A percentile compares a stretch with the other conserved stretches of the same genome.
These are phyloP conservation scores for Fragaria iinumae DNA, from an alignment of 306 rosid species.

Conservation along the genomic window DNA sequence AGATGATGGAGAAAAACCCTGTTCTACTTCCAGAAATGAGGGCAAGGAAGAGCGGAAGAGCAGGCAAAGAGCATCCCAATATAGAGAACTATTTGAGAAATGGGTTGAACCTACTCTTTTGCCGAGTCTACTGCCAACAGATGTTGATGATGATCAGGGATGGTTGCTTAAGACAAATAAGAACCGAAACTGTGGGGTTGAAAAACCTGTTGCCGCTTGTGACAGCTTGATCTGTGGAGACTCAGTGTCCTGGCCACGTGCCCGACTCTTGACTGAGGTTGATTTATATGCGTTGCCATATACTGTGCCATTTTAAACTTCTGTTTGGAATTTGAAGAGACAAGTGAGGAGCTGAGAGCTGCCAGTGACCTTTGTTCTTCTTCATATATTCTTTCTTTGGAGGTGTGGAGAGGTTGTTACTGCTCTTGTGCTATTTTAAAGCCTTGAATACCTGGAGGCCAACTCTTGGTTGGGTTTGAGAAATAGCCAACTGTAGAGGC, in stretches of 20 bases:
- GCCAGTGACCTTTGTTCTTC: slow-evolving; percentile 13
- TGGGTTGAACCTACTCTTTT: slow-evolving; percentile 23
- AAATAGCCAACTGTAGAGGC: background rate
- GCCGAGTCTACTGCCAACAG: background rate
- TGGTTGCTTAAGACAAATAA: slow-evolving; percentile 15
- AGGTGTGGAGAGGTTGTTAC: background rate
- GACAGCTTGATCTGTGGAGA: background rate
- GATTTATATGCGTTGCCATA: slow-evolving; percentile 27
- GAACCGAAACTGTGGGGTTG: slow-evolving; percentile 2
- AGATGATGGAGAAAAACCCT: background rate
- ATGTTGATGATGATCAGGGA: slow-evolving; percentile 16
- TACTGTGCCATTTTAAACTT: slow-evolving; percentile 18
- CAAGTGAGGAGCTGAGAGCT: slow-evolving; percentile 21
- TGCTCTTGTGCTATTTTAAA: background rate
- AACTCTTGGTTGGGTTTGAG: background rate
- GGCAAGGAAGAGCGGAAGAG: slow-evolving; percentile 10
- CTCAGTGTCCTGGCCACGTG: slow-evolving; percentile 10
- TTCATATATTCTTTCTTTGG: background rate
- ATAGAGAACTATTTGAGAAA: slow-evolving; percentile 19
- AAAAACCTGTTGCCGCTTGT: background rate
- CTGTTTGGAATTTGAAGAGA: slow-evolving; percentile 3
- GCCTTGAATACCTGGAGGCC: slow-evolving; percentile 1
- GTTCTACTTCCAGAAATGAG: slow-evolving; percentile 20
- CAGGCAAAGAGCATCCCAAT: background rate
- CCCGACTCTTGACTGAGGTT: slow-evolving; percentile 14